Evolutionary conservation across 768 basidiomycete species (phyloP), one percentile per base, ranked within the genome.

Genomic region (Calvatia gigantea): DNA sequence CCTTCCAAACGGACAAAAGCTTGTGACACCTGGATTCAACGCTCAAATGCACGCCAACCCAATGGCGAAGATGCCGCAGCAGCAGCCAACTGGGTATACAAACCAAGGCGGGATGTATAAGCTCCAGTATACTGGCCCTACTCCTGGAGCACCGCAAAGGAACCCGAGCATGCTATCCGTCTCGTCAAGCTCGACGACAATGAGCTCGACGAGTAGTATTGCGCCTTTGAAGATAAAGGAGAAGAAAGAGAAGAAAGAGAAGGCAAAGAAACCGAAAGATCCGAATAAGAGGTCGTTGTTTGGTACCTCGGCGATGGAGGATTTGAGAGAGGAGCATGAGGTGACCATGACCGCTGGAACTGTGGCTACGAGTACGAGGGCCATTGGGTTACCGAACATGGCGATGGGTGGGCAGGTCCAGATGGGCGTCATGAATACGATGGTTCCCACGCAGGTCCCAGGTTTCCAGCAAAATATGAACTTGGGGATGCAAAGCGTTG

Each of bases 111-210:
- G 50, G n/a, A 17, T 41, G 37, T 29, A 51, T 6, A 39, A 7
- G 23, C 37, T 28, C 23, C 50, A 23, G 7, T 38, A 51, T 9
- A 15, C 38, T 23, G 15, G 37, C 8, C 50, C 50, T 9, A 19
- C 11, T 3, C n/a, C n/a, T n/a, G n/a, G n/a, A n/a, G 9, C n/a
- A 41, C 27, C 35, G 15, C 50, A 4, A 25, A 41, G 23, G 15
- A 51, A 51, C 27, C 28, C 50, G 14, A 51, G 50, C 25, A 17
- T 51, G 38, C 27, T 51, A 27, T 51, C 50, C 15, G 50, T 51
- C 41, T 23, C 38, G 3, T 32, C 50, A 4, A 25, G n/a, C 32
- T 51, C 50, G 37, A 28, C 50, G 23, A 21, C 43, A 4, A 28
- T 9, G 11, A 32, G 12, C 32, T 27, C 12, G 6, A 11, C 23